Base-by-base conservation (phyloP, 176 grass and related monocot species). In the Ensete ventricosum region DNA sequence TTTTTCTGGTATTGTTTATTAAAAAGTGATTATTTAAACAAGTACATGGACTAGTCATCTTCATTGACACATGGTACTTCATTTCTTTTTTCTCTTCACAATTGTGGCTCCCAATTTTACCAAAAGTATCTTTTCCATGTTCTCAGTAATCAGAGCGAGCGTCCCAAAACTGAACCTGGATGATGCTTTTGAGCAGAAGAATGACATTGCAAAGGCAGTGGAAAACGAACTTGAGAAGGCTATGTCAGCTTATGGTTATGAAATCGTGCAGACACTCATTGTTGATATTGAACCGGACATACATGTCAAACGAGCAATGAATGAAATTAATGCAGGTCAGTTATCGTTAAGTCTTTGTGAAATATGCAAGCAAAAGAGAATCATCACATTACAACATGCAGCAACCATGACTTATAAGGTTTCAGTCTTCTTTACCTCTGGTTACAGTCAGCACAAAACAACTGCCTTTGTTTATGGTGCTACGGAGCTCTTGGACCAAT, bases 141-240 rank as follows among this genome's bases (percentile, higher is more conserved):
- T 14, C 9, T 8, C 76, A 96, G 92, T 96, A 52, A 96, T 96
- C 78, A 80, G 92, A 82, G 89, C 92, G 54, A 89, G 80, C 20
- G 86, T 96, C 13, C 92, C 89, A 1, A 92, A 92, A 77, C 82
- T 96, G 17, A 77, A 62, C 65, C 64, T 96, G 55, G 92, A 96
- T 23, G 82, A 92, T 8, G 80, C 80, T 22, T 96, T 96, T 14
- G 92, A 89, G 77, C 92, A 96, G 80, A 96, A 96, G 65, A 87
- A 84, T 17, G 92, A 92, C 1, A 92, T 96, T 20, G 92, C 92
- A 54, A 85, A 25, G 81, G 82, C 89, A 3, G 92, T 92, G 59
- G 92, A 96, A 86, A 68, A 96, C 0, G 89, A 92, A 60, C 87
- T 96, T 1, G 92, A 89, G 73, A 96, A 96, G 89, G 90, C 87